Evolutionary conservation across 1,284 basidiomycete species (phyloP).

Genomic region (Trametes polyzona): DNA sequence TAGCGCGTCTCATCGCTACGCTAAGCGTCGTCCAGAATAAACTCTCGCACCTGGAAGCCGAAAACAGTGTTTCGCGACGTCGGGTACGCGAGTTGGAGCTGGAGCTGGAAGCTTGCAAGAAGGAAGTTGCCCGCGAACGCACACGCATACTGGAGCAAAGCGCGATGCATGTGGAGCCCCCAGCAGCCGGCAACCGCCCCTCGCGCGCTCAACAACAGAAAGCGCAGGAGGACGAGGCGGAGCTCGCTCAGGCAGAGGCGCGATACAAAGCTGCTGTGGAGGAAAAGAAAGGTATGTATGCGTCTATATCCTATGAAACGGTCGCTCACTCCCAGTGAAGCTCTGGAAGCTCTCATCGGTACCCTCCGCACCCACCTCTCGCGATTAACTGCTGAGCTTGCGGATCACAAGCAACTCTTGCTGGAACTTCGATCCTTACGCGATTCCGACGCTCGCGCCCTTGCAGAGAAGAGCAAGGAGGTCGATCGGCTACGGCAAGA

Average conservation of each 20-base stretch:
- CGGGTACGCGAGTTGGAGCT: constrained; percentile 82
- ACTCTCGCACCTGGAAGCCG: constrained; percentile 72
- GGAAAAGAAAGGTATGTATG: constrained; percentile 77
- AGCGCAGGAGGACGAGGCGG: constrained; percentile 26
- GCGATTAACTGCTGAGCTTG: constrained; percentile 77
- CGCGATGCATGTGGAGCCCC: constrained; percentile 29
- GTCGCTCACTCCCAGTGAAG: constrained; percentile 41
- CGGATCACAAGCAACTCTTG: constrained; percentile 68
- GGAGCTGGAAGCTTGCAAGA: constrained; percentile 78
- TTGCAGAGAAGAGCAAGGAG: constrained; percentile 66
- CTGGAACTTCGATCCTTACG: constrained; percentile 67
- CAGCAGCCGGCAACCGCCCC: constrained; percentile 9
- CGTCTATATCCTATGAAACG: constrained; percentile 22
- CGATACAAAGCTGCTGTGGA: constrained; percentile 76
- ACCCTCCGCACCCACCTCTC: constrained; percentile 75
- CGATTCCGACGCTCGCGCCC: constrained; percentile 60
- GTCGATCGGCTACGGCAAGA: constrained; percentile 65
- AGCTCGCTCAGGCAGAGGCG: constrained; percentile 27
- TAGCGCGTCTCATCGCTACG: constrained; percentile 63
- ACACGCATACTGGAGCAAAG: constrained; percentile 59
- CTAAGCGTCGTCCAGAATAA: constrained; percentile 68
- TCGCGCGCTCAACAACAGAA: constrained; percentile 17
- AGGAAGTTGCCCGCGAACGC: constrained; percentile 69
- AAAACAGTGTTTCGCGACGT: constrained; percentile 78
- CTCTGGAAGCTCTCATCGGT: constrained; percentile 75